A percentile compares a stretch with the other conserved stretches of the same genome.
Evolutionary conservation across 2,329 filamentous ascomycete species (phyloP).

Genomic region (Gremmenia infestans): DNA sequence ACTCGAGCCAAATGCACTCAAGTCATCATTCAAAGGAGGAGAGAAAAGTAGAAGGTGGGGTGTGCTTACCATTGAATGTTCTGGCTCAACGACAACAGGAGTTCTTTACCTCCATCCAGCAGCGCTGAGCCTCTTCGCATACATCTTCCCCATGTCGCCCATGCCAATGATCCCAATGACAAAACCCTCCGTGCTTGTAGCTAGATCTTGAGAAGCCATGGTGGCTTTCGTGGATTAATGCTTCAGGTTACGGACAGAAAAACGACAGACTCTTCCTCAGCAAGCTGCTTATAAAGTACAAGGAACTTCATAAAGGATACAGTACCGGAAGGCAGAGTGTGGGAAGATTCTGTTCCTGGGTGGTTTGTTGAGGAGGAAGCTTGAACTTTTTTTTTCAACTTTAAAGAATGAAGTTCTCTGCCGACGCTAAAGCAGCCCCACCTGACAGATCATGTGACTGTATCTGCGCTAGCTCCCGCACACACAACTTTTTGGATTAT

Average conservation of each 20-base stretch:
- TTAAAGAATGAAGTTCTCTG: no score
- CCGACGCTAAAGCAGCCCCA: no score
- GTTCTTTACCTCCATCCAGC: slow-evolving; percentile 89
- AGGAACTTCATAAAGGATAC: neutral
- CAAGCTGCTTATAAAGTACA: neutral
- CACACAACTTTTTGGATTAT: neutral
- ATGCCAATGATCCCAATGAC: slow-evolving; percentile 94
- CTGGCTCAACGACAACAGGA: slow-evolving; percentile 23
- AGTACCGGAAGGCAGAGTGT: neutral
- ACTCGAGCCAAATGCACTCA: slow-evolving; percentile 99
- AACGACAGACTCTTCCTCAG: neutral
- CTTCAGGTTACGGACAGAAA: neutral
- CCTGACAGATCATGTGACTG: no score
- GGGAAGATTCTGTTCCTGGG: neutral
- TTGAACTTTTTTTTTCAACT: neutral
- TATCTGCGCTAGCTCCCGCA: neutral
- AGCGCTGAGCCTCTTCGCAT: slow-evolving; percentile 78
- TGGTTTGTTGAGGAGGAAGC: neutral
- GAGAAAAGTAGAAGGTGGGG: slow-evolving; percentile 24
- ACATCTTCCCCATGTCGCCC: slow-evolving; percentile 99
- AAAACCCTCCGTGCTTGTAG: slow-evolving; percentile 43
- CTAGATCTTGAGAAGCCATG: slow-evolving; percentile 6
- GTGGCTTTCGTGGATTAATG: slow-evolving; percentile 5
- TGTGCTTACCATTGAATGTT: slow-evolving; percentile 25
- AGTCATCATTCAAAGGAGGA: slow-evolving; percentile 75